A percentile compares a stretch with the other conserved stretches of the same genome.
Conservation (phyloP, 2,329 filamentous ascomycete species). For the Trichophyton benhamiae region DNA sequence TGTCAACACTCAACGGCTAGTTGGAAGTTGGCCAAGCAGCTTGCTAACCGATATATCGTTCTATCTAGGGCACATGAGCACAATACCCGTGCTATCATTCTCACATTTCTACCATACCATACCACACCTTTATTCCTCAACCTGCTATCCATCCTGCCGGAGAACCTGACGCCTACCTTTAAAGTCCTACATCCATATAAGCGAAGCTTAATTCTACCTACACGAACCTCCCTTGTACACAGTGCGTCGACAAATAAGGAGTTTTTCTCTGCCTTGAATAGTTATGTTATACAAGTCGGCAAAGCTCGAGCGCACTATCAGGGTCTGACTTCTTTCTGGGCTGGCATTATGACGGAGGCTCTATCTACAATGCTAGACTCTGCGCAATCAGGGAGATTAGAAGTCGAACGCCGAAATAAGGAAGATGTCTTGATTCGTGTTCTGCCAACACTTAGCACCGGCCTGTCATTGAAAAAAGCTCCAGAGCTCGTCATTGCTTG, state of each 20-base stretch:
- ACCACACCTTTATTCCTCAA: slow-evolving; percentile 73
- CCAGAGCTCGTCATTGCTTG: slow-evolving; percentile 73
- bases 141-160: slow-evolving; percentile 74
- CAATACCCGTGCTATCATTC: slow-evolving; percentile 64
- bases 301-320: slow-evolving; percentile 61
- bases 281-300: slow-evolving; percentile 64
- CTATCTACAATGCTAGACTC: slow-evolving; percentile 70
- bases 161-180: slow-evolving; percentile 57
- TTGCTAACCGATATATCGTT: not conserved
- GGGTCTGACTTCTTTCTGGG: slow-evolving; percentile 79
- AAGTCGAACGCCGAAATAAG: slow-evolving; percentile 66
- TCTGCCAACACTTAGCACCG: slow-evolving; percentile 61
- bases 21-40: not conserved
- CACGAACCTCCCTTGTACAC: slow-evolving; percentile 70
- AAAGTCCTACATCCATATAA: slow-evolving; percentile 81
- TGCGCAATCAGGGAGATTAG: slow-evolving; percentile 60
- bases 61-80: slow-evolving; percentile 67
- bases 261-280: slow-evolving; percentile 65
- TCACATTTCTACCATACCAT: slow-evolving; percentile 89
- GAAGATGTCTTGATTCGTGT: slow-evolving; percentile 61
- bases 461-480: slow-evolving; percentile 60
- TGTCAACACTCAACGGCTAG: not conserved
- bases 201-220: slow-evolving; percentile 60
- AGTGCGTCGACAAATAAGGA: slow-evolving; percentile 65
- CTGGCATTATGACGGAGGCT: slow-evolving; percentile 72